Evolutionary conservation across 139 green algal genomes (phyloP).

Genomic region (Auxenochlorella protothecoides): DNA sequence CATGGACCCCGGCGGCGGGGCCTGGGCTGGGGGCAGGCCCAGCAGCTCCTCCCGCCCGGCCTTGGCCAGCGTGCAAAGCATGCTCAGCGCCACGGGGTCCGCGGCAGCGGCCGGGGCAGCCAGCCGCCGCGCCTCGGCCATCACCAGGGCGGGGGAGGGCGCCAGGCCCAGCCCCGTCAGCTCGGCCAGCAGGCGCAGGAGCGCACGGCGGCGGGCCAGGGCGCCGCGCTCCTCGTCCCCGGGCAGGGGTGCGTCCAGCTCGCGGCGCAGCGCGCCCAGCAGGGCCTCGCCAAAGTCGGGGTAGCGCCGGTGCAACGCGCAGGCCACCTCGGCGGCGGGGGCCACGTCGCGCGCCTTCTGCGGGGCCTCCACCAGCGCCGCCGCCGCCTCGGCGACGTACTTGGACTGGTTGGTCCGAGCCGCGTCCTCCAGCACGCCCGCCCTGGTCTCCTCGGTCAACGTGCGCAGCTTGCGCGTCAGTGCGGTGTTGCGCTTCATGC

Average conservation of each 20-base stretch:
- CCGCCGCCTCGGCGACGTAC: constrained; percentile 86
- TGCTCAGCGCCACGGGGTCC: constrained; percentile 47
- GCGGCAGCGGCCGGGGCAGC: constrained; percentile 23
- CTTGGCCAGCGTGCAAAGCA: constrained; percentile 66
- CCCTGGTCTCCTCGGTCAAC: constrained; percentile 54
- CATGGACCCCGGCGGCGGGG: constrained; percentile 13
- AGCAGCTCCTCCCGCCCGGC: constrained; percentile 51
- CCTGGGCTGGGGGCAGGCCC: constrained; percentile 22
- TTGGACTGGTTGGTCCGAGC: constrained; percentile 71
- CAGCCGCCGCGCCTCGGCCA: constrained; percentile 46
- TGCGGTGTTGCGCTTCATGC: constrained; percentile 84
- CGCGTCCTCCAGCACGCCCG: constrained; percentile 59
- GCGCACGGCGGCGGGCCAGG: constrained; percentile 36
- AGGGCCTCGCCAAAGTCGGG: constrained; percentile 52
- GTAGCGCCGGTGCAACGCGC: constrained; percentile 76
- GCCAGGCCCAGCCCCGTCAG: constrained; percentile 64
- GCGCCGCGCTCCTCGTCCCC: constrained; percentile 40
- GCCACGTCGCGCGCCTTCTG: constrained; percentile 66
- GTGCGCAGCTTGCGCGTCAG: constrained; percentile 74
- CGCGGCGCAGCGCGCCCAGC: constrained; percentile 22
- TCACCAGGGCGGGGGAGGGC: constrained; percentile 32
- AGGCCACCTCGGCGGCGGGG: constrained; percentile 70
- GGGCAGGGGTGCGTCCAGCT: no score
- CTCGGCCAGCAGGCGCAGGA: constrained; percentile 76
- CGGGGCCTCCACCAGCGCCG: constrained; percentile 72